phyloP scores from a whole-genome alignment of 352 stramenopile genomes.

The Pythium biforme region DNA sequence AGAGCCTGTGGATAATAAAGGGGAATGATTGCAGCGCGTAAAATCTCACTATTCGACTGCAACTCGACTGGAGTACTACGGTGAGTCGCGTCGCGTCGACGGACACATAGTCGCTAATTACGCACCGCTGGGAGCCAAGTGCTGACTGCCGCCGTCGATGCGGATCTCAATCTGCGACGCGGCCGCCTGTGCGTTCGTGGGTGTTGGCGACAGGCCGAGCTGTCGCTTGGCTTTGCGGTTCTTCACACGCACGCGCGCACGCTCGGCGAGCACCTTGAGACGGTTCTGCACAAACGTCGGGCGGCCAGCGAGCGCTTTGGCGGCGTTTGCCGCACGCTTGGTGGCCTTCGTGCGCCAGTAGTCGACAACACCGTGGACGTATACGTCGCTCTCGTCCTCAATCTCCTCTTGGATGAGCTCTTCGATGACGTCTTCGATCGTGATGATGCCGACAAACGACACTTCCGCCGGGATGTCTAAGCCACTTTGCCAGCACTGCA shows the following conservation, averaged over 20 bases:
- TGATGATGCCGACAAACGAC: constrained; percentile 88
- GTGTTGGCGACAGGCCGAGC: not conserved
- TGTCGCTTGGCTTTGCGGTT: constrained; percentile 25
- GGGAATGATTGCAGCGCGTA: no score
- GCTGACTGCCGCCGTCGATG: not conserved
- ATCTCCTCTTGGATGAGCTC: constrained; percentile 90
- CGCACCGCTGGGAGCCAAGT: not conserved
- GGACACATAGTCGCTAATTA: no score
- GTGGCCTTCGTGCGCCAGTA: constrained; percentile 47
- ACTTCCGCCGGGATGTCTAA: constrained; percentile 39
- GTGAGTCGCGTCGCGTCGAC: no score
- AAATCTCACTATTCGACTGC: no score
- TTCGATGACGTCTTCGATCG: constrained; percentile 92
- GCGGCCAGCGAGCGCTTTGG: not conserved
- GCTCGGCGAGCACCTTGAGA: constrained; percentile 49
- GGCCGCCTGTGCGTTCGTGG: not conserved
- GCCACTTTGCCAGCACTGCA: constrained; percentile 48
- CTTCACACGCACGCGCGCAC: constrained; percentile 43
- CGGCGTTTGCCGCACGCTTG: not conserved
- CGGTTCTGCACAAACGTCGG: constrained; percentile 19
- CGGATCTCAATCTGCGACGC: constrained; percentile 13
- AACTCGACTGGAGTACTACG: no score
- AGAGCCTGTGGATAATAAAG: no score
- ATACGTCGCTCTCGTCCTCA: constrained; percentile 84
- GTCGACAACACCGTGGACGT: constrained; percentile 56